phyloP scores from a whole-genome alignment of 2,329 filamentous ascomycete species.

The Mariannaea elegans region DNA sequence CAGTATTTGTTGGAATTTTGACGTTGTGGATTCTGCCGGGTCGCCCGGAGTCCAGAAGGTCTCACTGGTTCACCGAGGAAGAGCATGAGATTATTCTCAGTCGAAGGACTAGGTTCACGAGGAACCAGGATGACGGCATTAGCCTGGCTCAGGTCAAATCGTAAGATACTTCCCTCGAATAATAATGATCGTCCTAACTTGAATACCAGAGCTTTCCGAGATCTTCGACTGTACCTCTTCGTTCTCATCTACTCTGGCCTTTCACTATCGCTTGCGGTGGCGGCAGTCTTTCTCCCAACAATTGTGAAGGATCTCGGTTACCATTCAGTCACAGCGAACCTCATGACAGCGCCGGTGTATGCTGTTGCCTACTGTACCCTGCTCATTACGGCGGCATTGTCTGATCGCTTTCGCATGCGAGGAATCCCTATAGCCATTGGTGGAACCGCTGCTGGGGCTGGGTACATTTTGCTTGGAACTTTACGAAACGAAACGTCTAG shows the following conservation, averaged over 20 bases:
- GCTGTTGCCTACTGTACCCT: slow-evolving; percentile 18
- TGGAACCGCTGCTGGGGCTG: slow-evolving; percentile 19
- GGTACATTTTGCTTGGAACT: slow-evolving; percentile 22
- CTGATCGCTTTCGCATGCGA: slow-evolving; percentile 17
- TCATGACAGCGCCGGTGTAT: slow-evolving; percentile 27
- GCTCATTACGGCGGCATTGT: slow-evolving; percentile 16
- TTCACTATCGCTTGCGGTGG: slow-evolving; percentile 24
- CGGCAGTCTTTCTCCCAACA: slow-evolving; percentile 26
- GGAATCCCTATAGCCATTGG: slow-evolving; percentile 21
- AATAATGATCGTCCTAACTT: background rate
- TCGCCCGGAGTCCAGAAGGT: slow-evolving; percentile 23
- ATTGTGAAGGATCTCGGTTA: slow-evolving; percentile 29
- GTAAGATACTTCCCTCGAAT: background rate
- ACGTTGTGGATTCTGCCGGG: slow-evolving; percentile 26
- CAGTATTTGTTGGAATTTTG: slow-evolving; percentile 16
- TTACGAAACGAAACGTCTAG: slow-evolving; percentile 15
- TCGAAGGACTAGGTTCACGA: slow-evolving; percentile 17
- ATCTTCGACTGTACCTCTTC: slow-evolving; percentile 25
- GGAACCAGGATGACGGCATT: slow-evolving; percentile 25
- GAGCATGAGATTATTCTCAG: slow-evolving; percentile 27
- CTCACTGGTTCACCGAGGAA: slow-evolving; percentile 26
- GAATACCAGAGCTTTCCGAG: slow-evolving; percentile 10
- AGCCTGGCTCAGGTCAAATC: slow-evolving; percentile 24
- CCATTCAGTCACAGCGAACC: slow-evolving; percentile 25
- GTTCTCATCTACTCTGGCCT: slow-evolving; percentile 27